phyloP scores from a whole-genome alignment of 495 filamentous ascomycete genomes.

The Aspergillus avenaceus region DNA sequence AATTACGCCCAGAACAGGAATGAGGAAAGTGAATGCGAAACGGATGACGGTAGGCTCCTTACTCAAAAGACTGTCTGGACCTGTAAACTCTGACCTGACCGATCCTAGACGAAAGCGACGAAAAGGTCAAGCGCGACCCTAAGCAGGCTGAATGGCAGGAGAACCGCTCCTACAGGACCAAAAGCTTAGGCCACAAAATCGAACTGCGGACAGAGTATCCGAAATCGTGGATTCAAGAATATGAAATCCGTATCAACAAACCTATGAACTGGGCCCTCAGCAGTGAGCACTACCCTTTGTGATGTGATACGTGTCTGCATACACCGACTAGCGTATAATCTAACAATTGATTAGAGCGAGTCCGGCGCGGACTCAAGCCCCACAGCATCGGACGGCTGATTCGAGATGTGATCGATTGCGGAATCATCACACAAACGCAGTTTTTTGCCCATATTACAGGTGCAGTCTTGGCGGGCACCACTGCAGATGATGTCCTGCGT shows the following conservation, averaged over 20 bases:
- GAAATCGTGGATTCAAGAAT: constrained; percentile 6
- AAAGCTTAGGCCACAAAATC: constrained; percentile 9
- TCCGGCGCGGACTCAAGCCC: constrained; percentile 10
- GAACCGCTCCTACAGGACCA: constrained; percentile 2
- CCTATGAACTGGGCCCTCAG: constrained; percentile 6
- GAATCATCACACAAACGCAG: constrained; percentile 13
- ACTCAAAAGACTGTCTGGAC: neutral
- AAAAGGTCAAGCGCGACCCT: too few species aligned
- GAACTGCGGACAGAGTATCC: constrained; percentile 5
- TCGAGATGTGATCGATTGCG: constrained; percentile 11
- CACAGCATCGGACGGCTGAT: constrained; percentile 11
- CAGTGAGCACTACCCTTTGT: neutral
- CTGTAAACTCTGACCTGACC: neutral
- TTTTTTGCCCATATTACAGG: too few species aligned
- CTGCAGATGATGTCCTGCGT: too few species aligned
- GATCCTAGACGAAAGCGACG: too few species aligned
- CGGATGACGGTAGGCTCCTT: too few species aligned
- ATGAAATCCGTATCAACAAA: constrained; percentile 12
- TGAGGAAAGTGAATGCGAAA: too few species aligned
- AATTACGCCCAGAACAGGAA: too few species aligned
- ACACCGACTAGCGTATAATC: too few species aligned
- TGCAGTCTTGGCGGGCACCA: too few species aligned
- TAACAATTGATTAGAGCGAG: constrained; percentile 5
- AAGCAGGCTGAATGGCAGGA: too few species aligned
- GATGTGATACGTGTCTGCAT: neutral